A percentile compares a stretch with the other conserved stretches of the same genome.
These are phyloP conservation scores for Calonectria honghensis DNA, from an alignment of 2,329 filamentous ascomycete genomes.

Conservation along the genomic window DNA sequence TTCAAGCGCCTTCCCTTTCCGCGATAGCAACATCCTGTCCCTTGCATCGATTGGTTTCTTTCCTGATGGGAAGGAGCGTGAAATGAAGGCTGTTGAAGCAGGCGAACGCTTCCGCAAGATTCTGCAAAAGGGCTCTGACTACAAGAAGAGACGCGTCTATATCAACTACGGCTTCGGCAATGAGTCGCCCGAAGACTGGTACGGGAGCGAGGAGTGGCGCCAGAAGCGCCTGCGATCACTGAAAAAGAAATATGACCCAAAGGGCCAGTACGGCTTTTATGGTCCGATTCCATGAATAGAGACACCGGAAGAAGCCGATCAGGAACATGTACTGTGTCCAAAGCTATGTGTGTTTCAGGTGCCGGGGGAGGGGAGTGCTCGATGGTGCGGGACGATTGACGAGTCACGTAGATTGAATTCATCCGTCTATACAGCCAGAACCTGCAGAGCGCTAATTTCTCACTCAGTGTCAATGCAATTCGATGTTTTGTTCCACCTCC, in stretches of 20 bases:
- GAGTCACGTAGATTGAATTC: background rate
- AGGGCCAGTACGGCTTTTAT: constrained; percentile 66
- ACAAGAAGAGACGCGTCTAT: constrained; percentile 54
- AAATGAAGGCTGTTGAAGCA: constrained; percentile 44
- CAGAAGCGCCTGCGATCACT: constrained; percentile 64
- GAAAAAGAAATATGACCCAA: constrained; percentile 70
- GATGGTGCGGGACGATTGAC: background rate
- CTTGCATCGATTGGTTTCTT: constrained; percentile 48
- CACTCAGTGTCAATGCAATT: background rate
- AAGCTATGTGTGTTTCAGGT: background rate
- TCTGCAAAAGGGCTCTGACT: constrained; percentile 38
- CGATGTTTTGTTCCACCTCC: background rate
- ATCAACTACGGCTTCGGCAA: constrained; percentile 72
- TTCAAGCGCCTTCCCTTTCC: constrained; percentile 49
- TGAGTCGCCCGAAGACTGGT: constrained; percentile 64
- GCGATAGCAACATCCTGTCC: constrained; percentile 47
- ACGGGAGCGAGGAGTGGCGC: constrained; percentile 70
- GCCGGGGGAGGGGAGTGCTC: background rate
- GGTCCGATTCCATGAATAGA: constrained; percentile 57
- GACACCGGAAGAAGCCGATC: background rate
- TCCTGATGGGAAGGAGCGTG: constrained; percentile 37
- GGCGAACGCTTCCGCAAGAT: constrained; percentile 44
- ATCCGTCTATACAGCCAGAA: background rate
- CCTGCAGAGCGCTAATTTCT: background rate
- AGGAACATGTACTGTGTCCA: background rate